Conservation (phyloP, 1,139 yeast genomes). For the Meyerozyma carpophila region DNA sequence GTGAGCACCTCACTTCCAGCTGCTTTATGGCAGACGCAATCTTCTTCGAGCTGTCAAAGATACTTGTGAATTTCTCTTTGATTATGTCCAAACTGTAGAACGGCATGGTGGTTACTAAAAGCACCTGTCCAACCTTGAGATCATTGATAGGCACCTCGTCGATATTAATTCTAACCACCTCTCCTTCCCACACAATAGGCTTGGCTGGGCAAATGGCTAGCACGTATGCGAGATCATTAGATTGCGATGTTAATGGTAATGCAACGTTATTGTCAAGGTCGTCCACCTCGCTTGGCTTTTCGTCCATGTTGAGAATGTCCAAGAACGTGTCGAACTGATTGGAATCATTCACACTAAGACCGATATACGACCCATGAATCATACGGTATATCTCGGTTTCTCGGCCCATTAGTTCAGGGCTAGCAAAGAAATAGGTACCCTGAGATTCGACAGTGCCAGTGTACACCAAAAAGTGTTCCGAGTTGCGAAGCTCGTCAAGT, state of each 20-base stretch:
- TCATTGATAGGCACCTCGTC: slow-evolving; percentile 40
- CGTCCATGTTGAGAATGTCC: slow-evolving; percentile 1
- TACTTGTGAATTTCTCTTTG: slow-evolving; percentile 42
- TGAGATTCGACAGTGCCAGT: slow-evolving; percentile 69
- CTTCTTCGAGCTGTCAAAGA: slow-evolving; percentile 49
- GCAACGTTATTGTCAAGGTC: not conserved
- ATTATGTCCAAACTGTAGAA: slow-evolving; percentile 32
- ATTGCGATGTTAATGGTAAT: slow-evolving; percentile 11
- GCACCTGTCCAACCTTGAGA: slow-evolving; percentile 63
- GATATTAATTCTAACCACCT: slow-evolving; percentile 54
- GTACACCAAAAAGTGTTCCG: slow-evolving; percentile 75
- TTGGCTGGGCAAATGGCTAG: slow-evolving; percentile 74
- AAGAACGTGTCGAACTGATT: slow-evolving; percentile 13
- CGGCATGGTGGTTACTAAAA: slow-evolving; percentile 54
- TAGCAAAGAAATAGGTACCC: slow-evolving; percentile 72
- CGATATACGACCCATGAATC: slow-evolving; percentile 40
- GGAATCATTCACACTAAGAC: slow-evolving; percentile 29
- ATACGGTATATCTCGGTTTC: slow-evolving; percentile 39
- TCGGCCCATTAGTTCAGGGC: slow-evolving; percentile 47
- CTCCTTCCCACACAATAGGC: slow-evolving; percentile 91
- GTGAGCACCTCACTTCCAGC: slow-evolving; percentile 63
- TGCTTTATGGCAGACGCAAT: slow-evolving; percentile 34
- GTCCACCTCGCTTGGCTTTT: not conserved
- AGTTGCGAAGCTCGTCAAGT: slow-evolving; percentile 51
- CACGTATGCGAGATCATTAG: slow-evolving; percentile 52